Percentiles rank a stretch among this genome's conserved stretches.
Evolutionary conservation across 805 yeast species (phyloP).

Genomic region (Priceomyces fermenticarens): DNA sequence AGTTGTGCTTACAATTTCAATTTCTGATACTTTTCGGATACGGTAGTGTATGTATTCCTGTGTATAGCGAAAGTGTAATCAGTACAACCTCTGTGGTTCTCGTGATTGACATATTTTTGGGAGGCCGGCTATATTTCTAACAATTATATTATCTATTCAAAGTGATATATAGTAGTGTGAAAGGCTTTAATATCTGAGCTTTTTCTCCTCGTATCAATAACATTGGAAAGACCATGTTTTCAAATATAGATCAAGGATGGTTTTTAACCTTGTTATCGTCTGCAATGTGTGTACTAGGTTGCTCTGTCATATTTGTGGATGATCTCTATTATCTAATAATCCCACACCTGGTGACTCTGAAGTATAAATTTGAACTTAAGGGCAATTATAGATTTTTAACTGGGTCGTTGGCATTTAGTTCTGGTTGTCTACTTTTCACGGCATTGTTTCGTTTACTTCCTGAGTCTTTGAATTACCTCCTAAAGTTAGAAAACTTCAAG

Average conservation of each 20-base stretch:
- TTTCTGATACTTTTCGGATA: no score
- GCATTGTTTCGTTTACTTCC: constrained; percentile 79
- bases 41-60: no score
- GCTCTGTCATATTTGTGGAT: constrained; percentile 62
- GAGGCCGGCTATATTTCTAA: no score
- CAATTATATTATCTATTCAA: no score
- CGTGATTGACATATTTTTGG: no score
- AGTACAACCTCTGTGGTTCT: no score
- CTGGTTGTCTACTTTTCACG: constrained; percentile 82
- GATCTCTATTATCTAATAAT: constrained; percentile 42
- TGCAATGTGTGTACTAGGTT: constrained; percentile 68
- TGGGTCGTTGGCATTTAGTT: constrained; percentile 69
- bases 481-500: constrained; percentile 13
- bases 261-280: constrained; percentile 62
- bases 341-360: constrained; percentile 38
- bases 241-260: constrained; percentile 53
- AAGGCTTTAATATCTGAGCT: no score
- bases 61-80: no score
- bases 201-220: no score
- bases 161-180: no score
- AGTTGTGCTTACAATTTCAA: no score
- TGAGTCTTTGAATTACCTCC: constrained; percentile 49
- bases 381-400: constrained; percentile 65
- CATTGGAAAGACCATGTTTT: no score
- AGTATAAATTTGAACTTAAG: constrained; percentile 50